Conservation (phyloP, 2,329 filamentous ascomycete genomes). For the Ambrosiella xylebori region DNA sequence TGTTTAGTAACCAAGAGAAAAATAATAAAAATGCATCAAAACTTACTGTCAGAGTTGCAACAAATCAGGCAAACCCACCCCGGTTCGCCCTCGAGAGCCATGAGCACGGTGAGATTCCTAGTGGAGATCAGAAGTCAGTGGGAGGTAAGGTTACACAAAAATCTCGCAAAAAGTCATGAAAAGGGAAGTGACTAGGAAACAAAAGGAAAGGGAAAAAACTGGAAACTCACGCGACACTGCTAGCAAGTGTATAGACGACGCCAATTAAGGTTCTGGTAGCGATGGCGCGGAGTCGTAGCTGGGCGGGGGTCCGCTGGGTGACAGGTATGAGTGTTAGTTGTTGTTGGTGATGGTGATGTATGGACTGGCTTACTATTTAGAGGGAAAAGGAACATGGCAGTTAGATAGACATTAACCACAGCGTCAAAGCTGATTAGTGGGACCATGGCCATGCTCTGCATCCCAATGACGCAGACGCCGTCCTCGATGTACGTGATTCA, state of each 20-base stretch:
- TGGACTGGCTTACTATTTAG: conserved; percentile 28
- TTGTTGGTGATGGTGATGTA: not conserved
- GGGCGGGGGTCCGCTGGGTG: conserved; percentile 25
- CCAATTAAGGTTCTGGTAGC: conserved; percentile 43
- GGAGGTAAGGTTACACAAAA: too few relatives aligned
- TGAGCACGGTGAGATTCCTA: conserved; percentile 41
- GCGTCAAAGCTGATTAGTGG: conserved; percentile 45
- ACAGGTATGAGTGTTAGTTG: conserved; percentile 28
- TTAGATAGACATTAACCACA: conserved; percentile 45
- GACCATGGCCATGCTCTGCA: conserved; percentile 40
- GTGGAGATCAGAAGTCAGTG: not conserved
- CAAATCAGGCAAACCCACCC: conserved; percentile 50
- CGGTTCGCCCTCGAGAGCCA: conserved; percentile 41
- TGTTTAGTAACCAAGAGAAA: not conserved
- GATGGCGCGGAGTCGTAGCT: conserved; percentile 29
- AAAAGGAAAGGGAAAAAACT: not conserved
- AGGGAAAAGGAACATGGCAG: conserved; percentile 44
- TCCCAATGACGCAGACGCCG: conserved; percentile 43
- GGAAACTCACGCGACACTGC: conserved; percentile 35
- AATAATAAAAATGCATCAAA: not conserved
- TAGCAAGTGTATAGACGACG: conserved; percentile 36
- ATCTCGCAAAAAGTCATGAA: too few relatives aligned
- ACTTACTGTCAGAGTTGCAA: conserved; percentile 44
- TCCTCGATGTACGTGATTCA: conserved; percentile 39
- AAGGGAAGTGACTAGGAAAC: too few relatives aligned